Conservation (phyloP, 768 basidiomycete genomes). For the Epithele typhae region DNA sequence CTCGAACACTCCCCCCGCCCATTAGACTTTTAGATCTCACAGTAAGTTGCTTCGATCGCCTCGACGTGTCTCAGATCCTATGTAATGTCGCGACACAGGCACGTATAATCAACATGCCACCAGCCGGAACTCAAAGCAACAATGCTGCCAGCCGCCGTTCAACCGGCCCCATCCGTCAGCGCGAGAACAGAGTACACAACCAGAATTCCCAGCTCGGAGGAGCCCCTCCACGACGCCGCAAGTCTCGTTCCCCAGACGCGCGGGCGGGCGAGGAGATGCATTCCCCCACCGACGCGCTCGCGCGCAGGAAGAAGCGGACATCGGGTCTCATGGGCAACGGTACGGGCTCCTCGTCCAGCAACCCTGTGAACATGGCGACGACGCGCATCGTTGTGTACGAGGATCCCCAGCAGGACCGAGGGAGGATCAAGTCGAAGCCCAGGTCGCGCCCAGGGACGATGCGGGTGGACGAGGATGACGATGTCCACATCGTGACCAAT, state of each 20-base stretch:
- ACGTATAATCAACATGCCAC: conserved; percentile 5
- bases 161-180: conserved; percentile 10
- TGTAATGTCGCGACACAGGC: not conserved
- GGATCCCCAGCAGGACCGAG: conserved; percentile 6
- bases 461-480: conserved; percentile 9
- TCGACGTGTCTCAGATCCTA: too few relatives aligned
- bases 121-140: not conserved
- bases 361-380: not conserved
- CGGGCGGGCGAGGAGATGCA: conserved; percentile 17
- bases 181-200: conserved; percentile 17
- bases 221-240: conserved; percentile 22
- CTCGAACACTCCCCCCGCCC: too few relatives aligned
- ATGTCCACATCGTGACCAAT: conserved; percentile 7
- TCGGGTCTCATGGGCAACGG: conserved; percentile 2
- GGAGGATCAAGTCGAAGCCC: conserved; percentile 9
- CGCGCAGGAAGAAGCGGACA: conserved; percentile 29
- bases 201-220: not conserved
- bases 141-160: conserved; percentile 8
- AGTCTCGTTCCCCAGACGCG: conserved; percentile 33
- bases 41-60: too few relatives aligned
- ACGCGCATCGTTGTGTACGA: conserved; percentile 3
- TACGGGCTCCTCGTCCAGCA: not conserved
- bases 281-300: conserved; percentile 19
- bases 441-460: conserved; percentile 5
- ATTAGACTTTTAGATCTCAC: too few relatives aligned